Conservation (phyloP, 176 grass and related monocot species). For the Pontederia paniculata region DNA sequence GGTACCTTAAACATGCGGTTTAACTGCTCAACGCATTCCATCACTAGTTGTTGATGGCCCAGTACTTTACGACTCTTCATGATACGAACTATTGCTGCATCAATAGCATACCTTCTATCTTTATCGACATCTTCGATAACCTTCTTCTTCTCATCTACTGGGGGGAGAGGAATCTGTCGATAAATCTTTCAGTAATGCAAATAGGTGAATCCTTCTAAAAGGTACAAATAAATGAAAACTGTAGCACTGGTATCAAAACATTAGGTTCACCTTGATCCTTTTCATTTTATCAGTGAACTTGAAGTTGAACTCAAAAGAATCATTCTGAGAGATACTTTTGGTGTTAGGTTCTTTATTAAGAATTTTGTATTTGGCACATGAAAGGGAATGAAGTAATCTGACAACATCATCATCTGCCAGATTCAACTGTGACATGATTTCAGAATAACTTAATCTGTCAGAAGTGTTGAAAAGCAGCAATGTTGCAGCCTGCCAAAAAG, state of each 20-base stretch:
- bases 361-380: constrained; percentile 23
- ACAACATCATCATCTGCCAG: constrained; percentile 21
- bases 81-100: constrained; percentile 94
- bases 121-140: constrained; percentile 98
- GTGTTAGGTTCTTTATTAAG: constrained; percentile 20
- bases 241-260: background rate
- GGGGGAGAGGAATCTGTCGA: constrained; percentile 73
- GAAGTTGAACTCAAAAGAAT: constrained; percentile 72
- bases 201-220: no score
- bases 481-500: constrained; percentile 9
- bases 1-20: constrained; percentile 43
- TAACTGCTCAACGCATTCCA: constrained; percentile 93
- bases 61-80: constrained; percentile 97
- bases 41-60: constrained; percentile 69
- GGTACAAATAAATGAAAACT: background rate
- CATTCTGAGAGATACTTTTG: constrained; percentile 12
- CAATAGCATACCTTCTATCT: constrained; percentile 88
- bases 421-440: constrained; percentile 18
- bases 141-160: constrained; percentile 98
- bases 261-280: constrained; percentile 65
- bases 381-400: constrained; percentile 25
- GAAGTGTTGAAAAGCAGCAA: constrained; percentile 20
- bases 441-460: constrained; percentile 21
- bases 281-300: constrained; percentile 96
- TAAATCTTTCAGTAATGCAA: background rate